Percentiles rank a stretch among this genome's conserved stretches.
These are phyloP conservation scores for Metarhizium humberi DNA, from an alignment of 2,329 filamentous ascomycete genomes.

Conservation along the genomic window DNA sequence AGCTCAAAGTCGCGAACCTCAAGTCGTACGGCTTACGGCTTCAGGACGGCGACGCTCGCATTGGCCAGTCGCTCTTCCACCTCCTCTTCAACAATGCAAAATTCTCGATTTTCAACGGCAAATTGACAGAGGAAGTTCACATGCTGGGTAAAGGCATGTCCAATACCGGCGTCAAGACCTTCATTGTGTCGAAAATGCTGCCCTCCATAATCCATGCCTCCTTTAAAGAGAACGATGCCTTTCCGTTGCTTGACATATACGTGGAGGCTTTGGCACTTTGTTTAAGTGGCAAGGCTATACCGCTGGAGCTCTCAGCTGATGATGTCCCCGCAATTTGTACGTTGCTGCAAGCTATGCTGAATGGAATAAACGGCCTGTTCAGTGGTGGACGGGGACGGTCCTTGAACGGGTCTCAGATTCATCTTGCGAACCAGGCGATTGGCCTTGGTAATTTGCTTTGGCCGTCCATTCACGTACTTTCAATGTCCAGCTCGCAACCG, in stretches of 20 bases:
- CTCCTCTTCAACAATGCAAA: slow-evolving; percentile 51
- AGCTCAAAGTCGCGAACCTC: slow-evolving; percentile 46
- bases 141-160: slow-evolving; percentile 41
- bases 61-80: slow-evolving; percentile 42
- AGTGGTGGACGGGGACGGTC: slow-evolving; percentile 6
- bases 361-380: slow-evolving; percentile 17
- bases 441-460: slow-evolving; percentile 20
- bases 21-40: slow-evolving; percentile 46
- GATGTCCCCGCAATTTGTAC: slow-evolving; percentile 22
- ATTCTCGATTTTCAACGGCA: slow-evolving; percentile 38
- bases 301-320: slow-evolving; percentile 26
- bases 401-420: slow-evolving; percentile 15
- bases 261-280: slow-evolving; percentile 29
- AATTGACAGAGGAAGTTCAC: slow-evolving; percentile 34
- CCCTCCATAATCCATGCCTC: slow-evolving; percentile 39
- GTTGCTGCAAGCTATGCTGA: slow-evolving; percentile 21
- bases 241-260: slow-evolving; percentile 42
- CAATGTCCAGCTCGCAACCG: slow-evolving; percentile 6
- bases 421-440: slow-evolving; percentile 20
- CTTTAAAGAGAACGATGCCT: slow-evolving; percentile 25
- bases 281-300: slow-evolving; percentile 23
- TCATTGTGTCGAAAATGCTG: slow-evolving; percentile 43
- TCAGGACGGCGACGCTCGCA: slow-evolving; percentile 39
- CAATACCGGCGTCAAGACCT: slow-evolving; percentile 32
- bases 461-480: slow-evolving; percentile 16